Percentiles rank a stretch among this genome's conserved stretches.
phyloP scores from a whole-genome alignment of 805 yeast species.

The Wickerhamomyces tratensis region DNA sequence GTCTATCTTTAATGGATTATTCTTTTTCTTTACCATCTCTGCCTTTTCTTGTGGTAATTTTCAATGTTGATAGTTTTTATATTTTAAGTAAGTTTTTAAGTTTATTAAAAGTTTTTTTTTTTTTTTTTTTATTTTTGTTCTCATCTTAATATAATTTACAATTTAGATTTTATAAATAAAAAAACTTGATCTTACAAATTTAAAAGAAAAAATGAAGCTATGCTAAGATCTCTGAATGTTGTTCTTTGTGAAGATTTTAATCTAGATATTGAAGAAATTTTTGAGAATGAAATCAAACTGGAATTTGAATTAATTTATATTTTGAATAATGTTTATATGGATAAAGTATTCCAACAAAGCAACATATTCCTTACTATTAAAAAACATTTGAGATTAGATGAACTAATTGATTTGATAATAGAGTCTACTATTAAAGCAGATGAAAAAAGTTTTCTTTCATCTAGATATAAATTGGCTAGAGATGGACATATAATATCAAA shows the following conservation, averaged over 20 bases:
- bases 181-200: no score
- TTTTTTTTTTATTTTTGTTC: no score
- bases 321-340: neutral
- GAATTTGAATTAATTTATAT: neutral
- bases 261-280: no score
- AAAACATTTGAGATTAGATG: constrained; percentile 14
- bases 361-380: neutral
- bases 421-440: constrained; percentile 19
- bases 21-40: constrained; percentile 26
- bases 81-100: no score
- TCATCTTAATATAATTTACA: no score
- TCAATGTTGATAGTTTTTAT: no score
- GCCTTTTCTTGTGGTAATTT: no score
- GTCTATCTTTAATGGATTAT: constrained; percentile 31
- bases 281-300: neutral
- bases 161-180: no score
- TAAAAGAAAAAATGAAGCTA: no score
- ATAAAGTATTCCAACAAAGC: neutral
- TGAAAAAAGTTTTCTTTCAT: constrained; percentile 26
- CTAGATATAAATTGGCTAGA: constrained; percentile 32
- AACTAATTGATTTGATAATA: constrained; percentile 33
- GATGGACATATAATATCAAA: constrained; percentile 16
- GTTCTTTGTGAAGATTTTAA: neutral
- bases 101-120: no score
- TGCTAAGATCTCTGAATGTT: neutral